Evolutionary conservation across 768 basidiomycete species (phyloP).

Genomic region (Calocera viscosa): DNA sequence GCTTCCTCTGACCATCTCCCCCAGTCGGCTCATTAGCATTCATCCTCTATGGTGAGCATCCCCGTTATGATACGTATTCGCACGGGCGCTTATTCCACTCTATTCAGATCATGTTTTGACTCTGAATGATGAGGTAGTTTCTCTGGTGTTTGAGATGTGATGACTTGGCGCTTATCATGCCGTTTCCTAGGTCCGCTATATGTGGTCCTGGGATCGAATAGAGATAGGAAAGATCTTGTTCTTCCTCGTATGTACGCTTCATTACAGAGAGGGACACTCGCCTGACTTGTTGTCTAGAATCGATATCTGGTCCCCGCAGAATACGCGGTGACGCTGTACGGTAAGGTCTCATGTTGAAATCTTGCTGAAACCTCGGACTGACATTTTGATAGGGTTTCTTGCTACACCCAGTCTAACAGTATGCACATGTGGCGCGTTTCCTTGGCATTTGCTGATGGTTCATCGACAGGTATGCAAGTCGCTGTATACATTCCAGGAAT

Average conservation of each 20-base stretch:
- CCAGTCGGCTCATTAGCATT: constrained; percentile 4
- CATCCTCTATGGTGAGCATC: constrained; percentile 1
- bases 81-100: background rate
- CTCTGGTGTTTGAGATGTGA: too few relatives aligned
- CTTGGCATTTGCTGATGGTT: background rate
- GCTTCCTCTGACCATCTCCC: background rate
- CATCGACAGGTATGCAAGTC: background rate
- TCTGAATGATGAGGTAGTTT: background rate
- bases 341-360: background rate
- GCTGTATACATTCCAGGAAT: background rate
- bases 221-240: constrained; percentile 2
- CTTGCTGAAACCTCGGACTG: background rate
- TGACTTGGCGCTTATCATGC: background rate
- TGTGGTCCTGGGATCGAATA: constrained; percentile 6
- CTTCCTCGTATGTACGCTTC: background rate
- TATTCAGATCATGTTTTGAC: background rate
- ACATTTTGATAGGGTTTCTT: background rate
- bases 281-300: background rate
- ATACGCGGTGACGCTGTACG: background rate
- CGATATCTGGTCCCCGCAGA: constrained; percentile 1
- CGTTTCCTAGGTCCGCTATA: background rate
- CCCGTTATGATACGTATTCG: background rate
- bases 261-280: background rate
- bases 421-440: background rate
- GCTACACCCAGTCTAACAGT: background rate